Evolutionary conservation across 2,329 filamentous ascomycete genomes (phyloP), one percentile per base, ranked within the genome.

Genomic region (Hypomyces perniciosus): DNA sequence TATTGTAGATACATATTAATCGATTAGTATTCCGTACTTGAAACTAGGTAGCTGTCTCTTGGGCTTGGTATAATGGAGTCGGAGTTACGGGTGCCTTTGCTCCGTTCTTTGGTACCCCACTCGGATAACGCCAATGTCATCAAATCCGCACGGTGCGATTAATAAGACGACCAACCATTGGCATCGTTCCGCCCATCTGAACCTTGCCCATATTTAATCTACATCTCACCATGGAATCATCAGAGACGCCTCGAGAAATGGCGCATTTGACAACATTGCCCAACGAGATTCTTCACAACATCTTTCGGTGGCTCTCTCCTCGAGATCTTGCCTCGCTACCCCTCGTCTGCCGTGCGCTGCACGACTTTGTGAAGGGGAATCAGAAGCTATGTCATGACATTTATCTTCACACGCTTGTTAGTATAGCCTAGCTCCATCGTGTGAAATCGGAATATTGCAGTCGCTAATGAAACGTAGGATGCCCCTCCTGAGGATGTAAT

Each of bases 261-360:
- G 35, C 39, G 8, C 59, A 59, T 10, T 56, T 64, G 30, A 56
- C 54, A 10, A 47, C 52, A 13, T 74, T 85, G 26, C 82, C 83
- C 7, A 72, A 77, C 6, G 85, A 88, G 70, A 74, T 87, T 39
- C 62, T 87, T 28, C 79, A 85, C 59, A 70, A 76, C 59, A 79
- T 88, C 56, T 70, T 88, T 55, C 66, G 64, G 51, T 73, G 75
- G 56, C 72, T 85, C 35, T 67, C 77, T 29, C 79, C 81, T 1
- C 63, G 66, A 38, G 84, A 87, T 55, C 67, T 88, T 7, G 70
- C 73, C 1, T 62, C 67, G 6, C 61, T 86, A 41, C 72, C 75
- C 35, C 66, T 64, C 52, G 76, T 76, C 43, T 86, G 79, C 62
- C 72, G 67, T 13, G 63, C 60, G 8, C 68, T 90, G 43, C 67